These are phyloP conservation scores for Citrus inodora DNA, from an alignment of 345 rosid species.

Conservation along the genomic window DNA sequence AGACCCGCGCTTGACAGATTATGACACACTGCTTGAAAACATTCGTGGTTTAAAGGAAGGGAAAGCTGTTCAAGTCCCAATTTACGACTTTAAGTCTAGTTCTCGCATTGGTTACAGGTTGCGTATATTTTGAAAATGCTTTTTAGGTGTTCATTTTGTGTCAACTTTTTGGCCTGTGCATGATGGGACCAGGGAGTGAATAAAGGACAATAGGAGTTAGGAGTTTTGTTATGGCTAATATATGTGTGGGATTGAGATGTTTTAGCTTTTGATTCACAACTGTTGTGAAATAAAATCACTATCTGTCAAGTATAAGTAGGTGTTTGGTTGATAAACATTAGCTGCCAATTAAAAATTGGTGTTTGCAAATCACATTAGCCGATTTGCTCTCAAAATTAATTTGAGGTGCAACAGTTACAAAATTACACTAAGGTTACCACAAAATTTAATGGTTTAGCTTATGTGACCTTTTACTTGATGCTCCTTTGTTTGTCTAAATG, in stretches of 20 bases:
- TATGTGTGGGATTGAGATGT: not conserved
- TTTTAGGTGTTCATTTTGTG: constrained; percentile 6
- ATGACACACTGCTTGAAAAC: constrained; percentile 83
- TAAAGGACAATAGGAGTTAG: not conserved
- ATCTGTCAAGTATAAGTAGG: not conserved
- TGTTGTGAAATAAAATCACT: no score
- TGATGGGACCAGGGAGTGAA: not conserved
- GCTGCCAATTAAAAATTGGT: not conserved
- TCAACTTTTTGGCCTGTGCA: constrained; percentile 1
- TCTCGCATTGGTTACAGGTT: constrained; percentile 89
- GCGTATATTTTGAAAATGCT: not conserved
- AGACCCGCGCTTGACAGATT: constrained; percentile 98
- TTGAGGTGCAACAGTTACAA: not conserved
- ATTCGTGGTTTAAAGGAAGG: constrained; percentile 80
- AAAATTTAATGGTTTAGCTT: not conserved
- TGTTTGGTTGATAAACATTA: not conserved
- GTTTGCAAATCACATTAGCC: not conserved
- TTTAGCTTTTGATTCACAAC: not conserved
- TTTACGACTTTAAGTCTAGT: constrained; percentile 94
- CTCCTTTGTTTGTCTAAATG: constrained; percentile 4
- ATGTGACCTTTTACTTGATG: not conserved
- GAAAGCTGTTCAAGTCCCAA: constrained; percentile 81
- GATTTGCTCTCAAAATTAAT: not conserved
- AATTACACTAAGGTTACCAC: not conserved
- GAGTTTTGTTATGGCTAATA: not conserved